phyloP scores from a whole-genome alignment of 176 grass and related monocot genomes.

The Hordeum vulgare region DNA sequence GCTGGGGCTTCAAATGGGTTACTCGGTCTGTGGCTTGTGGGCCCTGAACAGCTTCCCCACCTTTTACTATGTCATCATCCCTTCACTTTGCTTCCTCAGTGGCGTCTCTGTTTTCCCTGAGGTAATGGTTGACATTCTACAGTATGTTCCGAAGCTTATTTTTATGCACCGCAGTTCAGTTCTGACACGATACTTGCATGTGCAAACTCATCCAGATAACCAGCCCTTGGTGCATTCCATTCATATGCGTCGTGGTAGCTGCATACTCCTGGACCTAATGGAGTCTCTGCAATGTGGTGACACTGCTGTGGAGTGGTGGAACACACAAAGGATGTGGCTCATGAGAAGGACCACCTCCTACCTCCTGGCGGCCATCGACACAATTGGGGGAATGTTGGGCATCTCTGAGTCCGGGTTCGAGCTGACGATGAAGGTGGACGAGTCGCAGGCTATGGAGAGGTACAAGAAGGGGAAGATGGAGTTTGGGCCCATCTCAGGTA shows the following conservation, averaged over 20 bases:
- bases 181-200: too few species aligned
- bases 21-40: constrained; percentile 58
- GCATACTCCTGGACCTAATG: constrained; percentile 33
- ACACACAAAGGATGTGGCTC: too few species aligned
- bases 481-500: constrained; percentile 43
- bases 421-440: constrained; percentile 43
- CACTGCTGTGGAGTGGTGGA: constrained; percentile 58
- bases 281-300: constrained; percentile 37
- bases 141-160: neutral
- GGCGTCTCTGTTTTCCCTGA: constrained; percentile 64
- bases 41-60: constrained; percentile 53
- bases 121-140: neutral
- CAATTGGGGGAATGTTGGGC: constrained; percentile 31
- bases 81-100: constrained; percentile 63
- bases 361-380: too few species aligned
- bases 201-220: constrained; percentile 33
- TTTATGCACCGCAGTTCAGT: neutral
- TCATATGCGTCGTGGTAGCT: constrained; percentile 36
- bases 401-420: constrained; percentile 42
- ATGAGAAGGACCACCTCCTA: too few species aligned
- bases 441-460: constrained; percentile 23
- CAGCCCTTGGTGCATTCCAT: constrained; percentile 51
- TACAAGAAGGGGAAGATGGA: constrained; percentile 59
- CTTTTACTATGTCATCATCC: constrained; percentile 53
- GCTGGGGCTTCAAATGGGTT: constrained; percentile 68